phyloP scores from a whole-genome alignment of 2,329 filamentous ascomycete species.

The Phialemoniopsis sp. region DNA sequence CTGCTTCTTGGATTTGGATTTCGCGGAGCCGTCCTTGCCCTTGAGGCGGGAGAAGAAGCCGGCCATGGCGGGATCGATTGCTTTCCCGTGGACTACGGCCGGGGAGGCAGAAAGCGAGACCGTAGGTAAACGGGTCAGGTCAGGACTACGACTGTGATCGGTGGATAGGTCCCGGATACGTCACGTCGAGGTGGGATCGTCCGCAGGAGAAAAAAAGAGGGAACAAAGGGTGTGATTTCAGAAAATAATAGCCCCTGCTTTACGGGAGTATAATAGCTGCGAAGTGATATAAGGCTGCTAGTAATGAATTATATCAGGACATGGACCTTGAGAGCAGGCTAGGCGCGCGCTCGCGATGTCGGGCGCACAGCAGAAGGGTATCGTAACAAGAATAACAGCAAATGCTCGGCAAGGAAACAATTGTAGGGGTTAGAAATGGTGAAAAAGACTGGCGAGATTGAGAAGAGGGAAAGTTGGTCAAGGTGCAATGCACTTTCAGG shows the following conservation, averaged over 20 bases:
- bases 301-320: too few species aligned
- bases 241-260: too few species aligned
- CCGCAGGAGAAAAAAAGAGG: too few species aligned
- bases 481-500: neutral
- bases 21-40: slow-evolving; percentile 64
- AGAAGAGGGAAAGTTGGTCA: neutral
- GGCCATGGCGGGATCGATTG: slow-evolving; percentile 37
- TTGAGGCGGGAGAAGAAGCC: slow-evolving; percentile 64
- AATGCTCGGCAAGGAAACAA: too few species aligned
- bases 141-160: neutral
- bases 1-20: slow-evolving; percentile 62
- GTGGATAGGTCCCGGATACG: neutral
- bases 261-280: too few species aligned
- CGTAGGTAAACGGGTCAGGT: slow-evolving; percentile 3
- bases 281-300: too few species aligned
- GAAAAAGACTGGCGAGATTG: neutral
- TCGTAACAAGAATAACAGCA: too few species aligned
- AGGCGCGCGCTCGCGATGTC: too few species aligned
- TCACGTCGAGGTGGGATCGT: too few species aligned
- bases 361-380: too few species aligned
- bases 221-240: too few species aligned
- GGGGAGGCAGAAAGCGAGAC: neutral
- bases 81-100: slow-evolving; percentile 2
- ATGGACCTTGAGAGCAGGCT: too few species aligned
- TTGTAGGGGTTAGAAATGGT: neutral